Percentiles rank a stretch among this genome's conserved stretches.
These are phyloP conservation scores for Candolleomyces aberdarensis DNA, from an alignment of 768 basidiomycete genomes.

Conservation along the genomic window DNA sequence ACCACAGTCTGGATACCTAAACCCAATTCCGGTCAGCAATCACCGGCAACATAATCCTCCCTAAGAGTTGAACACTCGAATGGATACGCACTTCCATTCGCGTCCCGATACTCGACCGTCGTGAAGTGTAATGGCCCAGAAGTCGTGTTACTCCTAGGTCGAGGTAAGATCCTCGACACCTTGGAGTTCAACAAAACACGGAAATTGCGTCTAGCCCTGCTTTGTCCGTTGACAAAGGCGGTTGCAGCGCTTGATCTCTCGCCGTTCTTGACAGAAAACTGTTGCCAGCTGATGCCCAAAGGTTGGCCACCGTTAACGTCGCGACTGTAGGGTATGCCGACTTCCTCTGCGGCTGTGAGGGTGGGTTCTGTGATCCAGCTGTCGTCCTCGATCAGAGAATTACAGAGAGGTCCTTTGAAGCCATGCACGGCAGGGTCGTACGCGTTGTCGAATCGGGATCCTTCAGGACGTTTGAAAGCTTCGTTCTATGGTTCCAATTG, in stretches of 20 bases:
- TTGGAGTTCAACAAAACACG: conserved; percentile 26
- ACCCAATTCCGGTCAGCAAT: not conserved
- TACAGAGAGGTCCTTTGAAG: conserved; percentile 22
- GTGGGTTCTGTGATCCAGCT: conserved; percentile 30
- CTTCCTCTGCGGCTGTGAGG: conserved; percentile 1
- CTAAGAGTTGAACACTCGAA: not conserved
- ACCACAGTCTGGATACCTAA: not conserved
- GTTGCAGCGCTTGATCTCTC: conserved; percentile 22
- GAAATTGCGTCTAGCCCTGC: conserved; percentile 22
- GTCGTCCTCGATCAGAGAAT: conserved; percentile 23
- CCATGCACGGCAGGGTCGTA: conserved; percentile 33
- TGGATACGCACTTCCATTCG: not conserved
- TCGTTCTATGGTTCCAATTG: conserved; percentile 9
- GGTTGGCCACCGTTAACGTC: conserved; percentile 6
- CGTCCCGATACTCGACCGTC: conserved; percentile 18
- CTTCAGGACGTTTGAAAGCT: conserved; percentile 10
- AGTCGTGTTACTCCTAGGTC: conserved; percentile 6
- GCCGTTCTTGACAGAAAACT: conserved; percentile 1
- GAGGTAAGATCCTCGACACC: conserved; percentile 22
- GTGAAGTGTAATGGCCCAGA: conserved; percentile 13
- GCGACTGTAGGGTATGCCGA: conserved; percentile 17
- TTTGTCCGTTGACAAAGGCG: conserved; percentile 22
- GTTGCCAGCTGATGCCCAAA: conserved; percentile 6
- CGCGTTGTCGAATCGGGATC: conserved; percentile 11
- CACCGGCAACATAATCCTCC: not conserved